phyloP scores from a whole-genome alignment of 2,329 filamentous ascomycete species.

The Macrophomina tecta region DNA sequence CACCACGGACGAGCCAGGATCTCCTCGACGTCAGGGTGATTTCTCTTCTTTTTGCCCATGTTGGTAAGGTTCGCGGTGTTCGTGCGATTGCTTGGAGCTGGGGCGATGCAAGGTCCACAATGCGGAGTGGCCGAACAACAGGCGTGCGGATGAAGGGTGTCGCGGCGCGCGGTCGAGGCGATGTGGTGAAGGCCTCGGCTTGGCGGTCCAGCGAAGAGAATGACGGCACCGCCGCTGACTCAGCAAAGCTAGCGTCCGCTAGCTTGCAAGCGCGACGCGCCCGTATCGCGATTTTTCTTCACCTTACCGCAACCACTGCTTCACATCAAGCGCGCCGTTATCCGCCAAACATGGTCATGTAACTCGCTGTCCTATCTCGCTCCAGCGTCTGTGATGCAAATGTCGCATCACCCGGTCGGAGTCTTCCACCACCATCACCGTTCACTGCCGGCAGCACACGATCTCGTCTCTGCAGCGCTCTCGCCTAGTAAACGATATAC shows the following conservation, averaged over 20 bases:
- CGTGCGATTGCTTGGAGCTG: background rate
- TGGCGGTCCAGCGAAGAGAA: slow-evolving; percentile 20
- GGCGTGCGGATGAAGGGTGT: background rate
- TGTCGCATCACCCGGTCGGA: background rate
- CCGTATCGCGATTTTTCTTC: slow-evolving; percentile 5
- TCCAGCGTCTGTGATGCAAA: background rate
- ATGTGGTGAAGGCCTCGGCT: background rate
- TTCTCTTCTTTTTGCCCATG: slow-evolving; percentile 92
- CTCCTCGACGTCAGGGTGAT: slow-evolving; percentile 85
- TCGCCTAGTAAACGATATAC: background rate
- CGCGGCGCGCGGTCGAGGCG: background rate
- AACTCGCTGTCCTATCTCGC: background rate
- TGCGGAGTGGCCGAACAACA: background rate
- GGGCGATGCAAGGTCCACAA: background rate
- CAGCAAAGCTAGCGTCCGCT: slow-evolving; percentile 3
- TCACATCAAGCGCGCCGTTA: background rate
- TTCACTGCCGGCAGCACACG: background rate
- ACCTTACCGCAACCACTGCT: background rate
- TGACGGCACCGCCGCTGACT: slow-evolving; percentile 18
- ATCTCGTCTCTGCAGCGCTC: background rate
- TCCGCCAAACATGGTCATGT: too few species aligned
- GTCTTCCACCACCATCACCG: background rate
- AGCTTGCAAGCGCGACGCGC: background rate
- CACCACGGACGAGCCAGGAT: slow-evolving; percentile 89
- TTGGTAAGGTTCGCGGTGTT: slow-evolving; percentile 15